Percentiles rank a stretch among this genome's conserved stretches.
Evolutionary conservation across 805 yeast genomes (phyloP).

Genomic region (Kuraishia piskuri): DNA sequence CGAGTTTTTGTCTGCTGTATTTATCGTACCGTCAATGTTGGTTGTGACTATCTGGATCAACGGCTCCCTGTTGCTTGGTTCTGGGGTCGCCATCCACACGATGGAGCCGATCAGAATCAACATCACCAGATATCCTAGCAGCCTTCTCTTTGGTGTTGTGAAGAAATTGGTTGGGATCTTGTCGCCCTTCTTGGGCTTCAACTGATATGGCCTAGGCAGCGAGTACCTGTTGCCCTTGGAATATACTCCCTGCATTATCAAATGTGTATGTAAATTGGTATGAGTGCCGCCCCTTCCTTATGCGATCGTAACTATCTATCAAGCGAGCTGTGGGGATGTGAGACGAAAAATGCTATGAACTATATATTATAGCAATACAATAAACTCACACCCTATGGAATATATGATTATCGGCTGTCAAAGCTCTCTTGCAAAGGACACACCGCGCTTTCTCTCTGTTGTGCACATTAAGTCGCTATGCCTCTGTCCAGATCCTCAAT

Average conservation of each 20-base stretch:
- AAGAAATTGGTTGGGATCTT: slow-evolving; percentile 18
- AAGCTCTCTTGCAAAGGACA: neutral
- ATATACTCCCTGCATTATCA: slow-evolving; percentile 22
- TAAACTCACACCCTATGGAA: too few species aligned
- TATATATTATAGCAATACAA: too few species aligned
- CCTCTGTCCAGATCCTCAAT: neutral
- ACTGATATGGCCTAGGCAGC: slow-evolving; percentile 35
- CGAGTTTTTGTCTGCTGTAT: slow-evolving; percentile 4
- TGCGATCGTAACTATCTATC: too few species aligned
- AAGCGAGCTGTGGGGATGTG: too few species aligned
- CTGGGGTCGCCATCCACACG: slow-evolving; percentile 19
- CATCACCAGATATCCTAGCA: slow-evolving; percentile 27
- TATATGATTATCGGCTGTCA: neutral
- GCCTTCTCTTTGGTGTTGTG: slow-evolving; percentile 41
- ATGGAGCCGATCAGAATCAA: slow-evolving; percentile 23
- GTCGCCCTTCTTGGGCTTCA: slow-evolving; percentile 18
- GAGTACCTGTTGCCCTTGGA: slow-evolving; percentile 18
- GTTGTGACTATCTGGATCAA: neutral
- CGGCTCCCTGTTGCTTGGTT: neutral
- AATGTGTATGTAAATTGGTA: neutral
- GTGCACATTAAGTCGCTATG: neutral
- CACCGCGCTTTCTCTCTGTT: neutral
- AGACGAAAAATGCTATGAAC: too few species aligned
- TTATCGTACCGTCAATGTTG: slow-evolving; percentile 1
- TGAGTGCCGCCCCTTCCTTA: neutral